Evolutionary conservation across 352 stramenopile genomes (phyloP).

Genomic region (Globisporangium alternatum): DNA sequence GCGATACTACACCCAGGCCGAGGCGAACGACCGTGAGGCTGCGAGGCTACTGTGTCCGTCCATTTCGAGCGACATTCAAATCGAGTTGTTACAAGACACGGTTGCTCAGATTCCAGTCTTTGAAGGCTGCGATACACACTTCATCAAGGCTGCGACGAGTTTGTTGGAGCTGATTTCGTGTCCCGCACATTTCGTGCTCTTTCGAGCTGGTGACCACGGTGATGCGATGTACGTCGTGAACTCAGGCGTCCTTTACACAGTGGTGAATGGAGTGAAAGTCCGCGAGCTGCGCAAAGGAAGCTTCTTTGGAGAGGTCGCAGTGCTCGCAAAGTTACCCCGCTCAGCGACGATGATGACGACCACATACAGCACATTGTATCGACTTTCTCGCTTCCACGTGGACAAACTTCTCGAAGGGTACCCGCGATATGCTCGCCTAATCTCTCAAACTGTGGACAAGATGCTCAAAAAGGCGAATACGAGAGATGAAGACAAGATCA

Average conservation of each 20-base stretch:
- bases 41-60: constrained; percentile 63
- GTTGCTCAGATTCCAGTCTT: constrained; percentile 63
- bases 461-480: constrained; percentile 36
- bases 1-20: constrained; percentile 57
- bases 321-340: constrained; percentile 57
- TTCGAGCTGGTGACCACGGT: constrained; percentile 51
- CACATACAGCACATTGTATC: constrained; percentile 68
- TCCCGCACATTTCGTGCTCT: constrained; percentile 54
- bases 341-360: constrained; percentile 59
- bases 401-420: constrained; percentile 59
- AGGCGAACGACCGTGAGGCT: constrained; percentile 60
- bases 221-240: constrained; percentile 75
- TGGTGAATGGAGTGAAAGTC: constrained; percentile 62
- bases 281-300: constrained; percentile 62
- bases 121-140: constrained; percentile 48
- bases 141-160: constrained; percentile 53
- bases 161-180: constrained; percentile 56
- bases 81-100: constrained; percentile 49
- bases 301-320: constrained; percentile 66
- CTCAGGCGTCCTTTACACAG: constrained; percentile 55
- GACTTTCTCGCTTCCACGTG: constrained; percentile 41
- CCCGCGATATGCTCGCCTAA: constrained; percentile 39
- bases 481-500: constrained; percentile 19
- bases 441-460: constrained; percentile 34
- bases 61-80: constrained; percentile 66